Base-by-base conservation (phyloP, 495 filamentous ascomycete species). In the Penicillium lividum region DNA sequence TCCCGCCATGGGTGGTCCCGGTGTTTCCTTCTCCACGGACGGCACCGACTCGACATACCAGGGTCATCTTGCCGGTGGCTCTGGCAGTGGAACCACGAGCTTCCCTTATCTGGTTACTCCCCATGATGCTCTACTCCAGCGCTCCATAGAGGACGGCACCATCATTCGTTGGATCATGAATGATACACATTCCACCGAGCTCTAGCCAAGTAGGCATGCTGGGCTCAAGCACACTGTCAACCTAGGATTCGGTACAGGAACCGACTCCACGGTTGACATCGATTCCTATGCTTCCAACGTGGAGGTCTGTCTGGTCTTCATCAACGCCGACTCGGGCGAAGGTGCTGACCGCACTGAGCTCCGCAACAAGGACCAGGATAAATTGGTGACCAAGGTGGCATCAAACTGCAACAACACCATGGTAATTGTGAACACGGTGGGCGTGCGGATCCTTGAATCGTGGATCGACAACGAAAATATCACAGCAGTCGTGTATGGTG, bases 401-500 rank as follows among this genome's bases (percentile, higher is more conserved):
- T 57, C 69, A 18, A 69, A 70, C 11, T 88, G 85, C 56, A 84
- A 82, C 69, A 93, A 94, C 76, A 89, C 85, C 9, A 76, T 89
- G 28, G 84, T 87, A 0, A 72, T 87, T 0, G 50, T 63, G 15
- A 53, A 63, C 34, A 73, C 71, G 13, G 71, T 61, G 40, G 79
- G 80, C 16, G 68, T 64, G 43, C 64, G 68, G 11, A 45, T 66
- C 8, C 80, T 88, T 9, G 68, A 74, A 38, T 52, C 64, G 0
- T 80, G 75, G 75, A 67, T 77, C 27, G 61, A 71, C 27, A 67
- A 86, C 5, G 80, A 82, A 15, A 84, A 82, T 59, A 77, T 96
- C 57, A 91, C 89, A 48, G 90, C 83, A 0, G 81, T 94, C 0
- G 64, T 96, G 11, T 81, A 87, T 48, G 90, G 86, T n/a, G 85